phyloP scores from a whole-genome alignment of 1,284 basidiomycete genomes.

The Vanrija humicola region DNA sequence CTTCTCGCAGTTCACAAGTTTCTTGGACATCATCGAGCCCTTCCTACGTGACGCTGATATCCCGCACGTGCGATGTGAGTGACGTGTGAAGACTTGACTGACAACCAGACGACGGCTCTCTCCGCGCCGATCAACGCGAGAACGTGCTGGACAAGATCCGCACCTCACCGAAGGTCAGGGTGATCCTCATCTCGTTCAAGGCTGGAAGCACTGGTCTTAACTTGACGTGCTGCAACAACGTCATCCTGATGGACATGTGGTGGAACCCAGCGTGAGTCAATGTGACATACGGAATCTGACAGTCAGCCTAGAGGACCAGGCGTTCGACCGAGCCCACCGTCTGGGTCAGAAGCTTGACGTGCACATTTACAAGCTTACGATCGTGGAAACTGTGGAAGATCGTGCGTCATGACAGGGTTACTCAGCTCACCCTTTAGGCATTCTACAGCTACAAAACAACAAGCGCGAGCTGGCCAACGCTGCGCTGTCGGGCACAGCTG shows the following conservation, averaged over 20 bases:
- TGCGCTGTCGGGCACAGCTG: conserved; percentile 80
- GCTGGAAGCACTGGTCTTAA: conserved; percentile 92
- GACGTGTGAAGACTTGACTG: not conserved
- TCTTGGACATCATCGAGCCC: conserved; percentile 80
- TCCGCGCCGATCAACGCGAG: conserved; percentile 72
- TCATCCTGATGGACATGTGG: conserved; percentile 90
- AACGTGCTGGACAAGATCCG: conserved; percentile 69
- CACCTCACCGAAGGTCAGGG: conserved; percentile 56
- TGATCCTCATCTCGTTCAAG: conserved; percentile 96
- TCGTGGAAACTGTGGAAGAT: conserved; percentile 84
- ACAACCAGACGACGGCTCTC: conserved; percentile 73
- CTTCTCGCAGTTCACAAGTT: conserved; percentile 71
- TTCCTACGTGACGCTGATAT: conserved; percentile 67
- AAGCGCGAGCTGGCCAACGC: conserved; percentile 81
- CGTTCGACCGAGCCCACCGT: conserved; percentile 85
- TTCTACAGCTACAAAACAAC: conserved; percentile 71
- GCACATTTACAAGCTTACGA: conserved; percentile 88
- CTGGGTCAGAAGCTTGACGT: conserved; percentile 83
- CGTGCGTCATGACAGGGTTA: conserved; percentile 43
- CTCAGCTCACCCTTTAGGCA: conserved; percentile 14
- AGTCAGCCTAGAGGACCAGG: conserved; percentile 67
- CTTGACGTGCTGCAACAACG: conserved; percentile 88
- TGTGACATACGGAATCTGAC: not conserved
- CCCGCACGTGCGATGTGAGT: conserved; percentile 79
- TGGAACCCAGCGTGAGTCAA: conserved; percentile 70